These are phyloP conservation scores for Blastobotrys arbuscula DNA, from an alignment of 1,139 yeast genomes.

Conservation along the genomic window DNA sequence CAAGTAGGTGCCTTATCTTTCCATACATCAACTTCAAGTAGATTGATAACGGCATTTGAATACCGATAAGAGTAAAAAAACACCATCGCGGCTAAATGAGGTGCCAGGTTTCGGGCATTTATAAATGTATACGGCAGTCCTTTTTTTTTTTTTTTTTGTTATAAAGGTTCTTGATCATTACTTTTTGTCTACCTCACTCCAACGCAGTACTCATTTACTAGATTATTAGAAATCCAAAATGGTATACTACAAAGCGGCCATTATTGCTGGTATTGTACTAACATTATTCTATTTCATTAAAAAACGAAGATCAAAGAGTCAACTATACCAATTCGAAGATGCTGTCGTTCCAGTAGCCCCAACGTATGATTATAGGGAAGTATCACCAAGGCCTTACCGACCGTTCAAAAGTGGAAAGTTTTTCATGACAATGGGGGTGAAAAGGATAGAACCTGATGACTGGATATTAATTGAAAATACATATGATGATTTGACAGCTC, in stretches of 20 bases:
- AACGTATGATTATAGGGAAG: conserved; percentile 40
- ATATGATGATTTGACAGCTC: conserved; percentile 43
- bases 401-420: conserved; percentile 61
- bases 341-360: not conserved
- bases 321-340: not conserved
- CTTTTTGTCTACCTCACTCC: not conserved
- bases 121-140: not conserved
- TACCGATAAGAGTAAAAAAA: too few species aligned
- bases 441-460: conserved; percentile 49
- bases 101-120: too few species aligned
- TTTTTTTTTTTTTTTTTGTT: not conserved
- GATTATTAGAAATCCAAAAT: too few species aligned
- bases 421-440: conserved; percentile 65
- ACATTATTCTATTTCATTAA: not conserved
- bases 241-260: not conserved
- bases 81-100: not conserved
- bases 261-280: not conserved
- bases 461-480: conserved; percentile 66
- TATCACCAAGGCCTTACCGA: conserved; percentile 48
- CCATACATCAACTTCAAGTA: too few species aligned
- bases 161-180: not conserved
- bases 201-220: too few species aligned
- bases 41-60: too few species aligned
- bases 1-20: too few species aligned
- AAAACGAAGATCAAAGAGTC: not conserved